These are phyloP conservation scores for Paratinospora sagittata DNA, from an alignment of 164 flowering plant genomes.

Conservation along the genomic window DNA sequence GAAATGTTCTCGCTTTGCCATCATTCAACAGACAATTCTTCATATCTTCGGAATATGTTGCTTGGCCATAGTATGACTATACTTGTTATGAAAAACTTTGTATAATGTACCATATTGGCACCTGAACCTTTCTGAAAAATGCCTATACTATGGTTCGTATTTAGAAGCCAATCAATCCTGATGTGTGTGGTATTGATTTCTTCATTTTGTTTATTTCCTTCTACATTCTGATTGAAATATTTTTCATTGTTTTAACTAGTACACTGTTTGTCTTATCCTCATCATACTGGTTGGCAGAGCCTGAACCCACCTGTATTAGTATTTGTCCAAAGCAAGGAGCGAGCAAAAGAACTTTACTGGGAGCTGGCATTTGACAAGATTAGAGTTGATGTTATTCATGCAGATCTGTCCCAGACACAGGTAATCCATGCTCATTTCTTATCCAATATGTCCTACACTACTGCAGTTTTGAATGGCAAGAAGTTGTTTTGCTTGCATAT, in stretches of 20 bases:
- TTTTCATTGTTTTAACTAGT: neutral
- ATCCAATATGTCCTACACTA: no score
- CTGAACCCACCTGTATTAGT: conserved; percentile 85
- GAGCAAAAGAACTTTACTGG: conserved; percentile 82
- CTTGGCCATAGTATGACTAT: no score
- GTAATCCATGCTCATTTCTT: conserved; percentile 43
- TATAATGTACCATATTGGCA: neutral
- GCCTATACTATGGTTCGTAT: neutral
- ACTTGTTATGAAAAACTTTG: neutral
- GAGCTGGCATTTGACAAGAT: conserved; percentile 67
- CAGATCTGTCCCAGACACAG: conserved; percentile 71
- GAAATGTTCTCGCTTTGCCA: neutral
- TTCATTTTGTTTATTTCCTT: neutral
- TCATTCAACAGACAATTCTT: neutral
- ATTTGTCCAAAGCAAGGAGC: conserved; percentile 93
- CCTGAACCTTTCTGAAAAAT: neutral
- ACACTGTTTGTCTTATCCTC: neutral
- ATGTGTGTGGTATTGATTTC: neutral
- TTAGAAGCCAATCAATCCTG: neutral
- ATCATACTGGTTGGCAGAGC: conserved; percentile 44
- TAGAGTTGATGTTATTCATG: conserved; percentile 74
- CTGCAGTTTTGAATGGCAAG: no score
- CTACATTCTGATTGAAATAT: neutral
- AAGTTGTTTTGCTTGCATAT: no score
- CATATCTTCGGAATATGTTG: no score